Conservation (phyloP, 768 basidiomycete genomes). For the Pisolithus marmoratus region DNA sequence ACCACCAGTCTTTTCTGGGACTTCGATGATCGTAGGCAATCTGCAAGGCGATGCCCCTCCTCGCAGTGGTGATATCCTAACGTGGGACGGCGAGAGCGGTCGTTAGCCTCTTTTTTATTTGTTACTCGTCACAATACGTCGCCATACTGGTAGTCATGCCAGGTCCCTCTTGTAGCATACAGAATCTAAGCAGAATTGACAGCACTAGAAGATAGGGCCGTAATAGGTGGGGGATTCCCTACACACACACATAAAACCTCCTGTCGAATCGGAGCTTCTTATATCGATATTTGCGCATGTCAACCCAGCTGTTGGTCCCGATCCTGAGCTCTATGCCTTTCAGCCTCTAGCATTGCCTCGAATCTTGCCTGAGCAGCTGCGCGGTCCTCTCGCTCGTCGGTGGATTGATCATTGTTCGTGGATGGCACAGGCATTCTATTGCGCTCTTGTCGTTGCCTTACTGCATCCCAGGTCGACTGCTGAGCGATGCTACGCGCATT, state of each 20-base stretch:
- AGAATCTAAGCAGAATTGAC: not conserved
- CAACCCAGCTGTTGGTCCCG: constrained; percentile 10
- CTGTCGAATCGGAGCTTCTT: too few relatives aligned
- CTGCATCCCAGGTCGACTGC: constrained; percentile 60
- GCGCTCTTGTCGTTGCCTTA: constrained; percentile 55
- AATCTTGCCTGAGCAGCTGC: constrained; percentile 49
- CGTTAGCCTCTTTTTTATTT: not conserved
- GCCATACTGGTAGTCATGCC: constrained; percentile 1
- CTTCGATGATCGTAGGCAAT: not conserved
- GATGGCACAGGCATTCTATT: constrained; percentile 12
- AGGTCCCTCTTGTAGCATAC: constrained; percentile 17
- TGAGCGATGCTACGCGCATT: constrained; percentile 37
- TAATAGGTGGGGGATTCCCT: too few relatives aligned
- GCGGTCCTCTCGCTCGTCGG: constrained; percentile 28
- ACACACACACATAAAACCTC: too few relatives aligned
- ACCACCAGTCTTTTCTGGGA: not conserved
- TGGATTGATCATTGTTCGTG: constrained; percentile 2
- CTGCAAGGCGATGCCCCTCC: not conserved
- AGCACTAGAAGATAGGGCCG: too few relatives aligned
- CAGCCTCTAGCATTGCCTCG: constrained; percentile 53
- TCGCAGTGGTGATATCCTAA: not conserved
- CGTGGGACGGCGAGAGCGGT: not conserved
- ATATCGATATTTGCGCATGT: too few relatives aligned
- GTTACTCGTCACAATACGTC: not conserved
- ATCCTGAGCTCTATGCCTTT: constrained; percentile 36